Conservation (phyloP, 805 yeast species). For the Hanseniaspora thailandica region DNA sequence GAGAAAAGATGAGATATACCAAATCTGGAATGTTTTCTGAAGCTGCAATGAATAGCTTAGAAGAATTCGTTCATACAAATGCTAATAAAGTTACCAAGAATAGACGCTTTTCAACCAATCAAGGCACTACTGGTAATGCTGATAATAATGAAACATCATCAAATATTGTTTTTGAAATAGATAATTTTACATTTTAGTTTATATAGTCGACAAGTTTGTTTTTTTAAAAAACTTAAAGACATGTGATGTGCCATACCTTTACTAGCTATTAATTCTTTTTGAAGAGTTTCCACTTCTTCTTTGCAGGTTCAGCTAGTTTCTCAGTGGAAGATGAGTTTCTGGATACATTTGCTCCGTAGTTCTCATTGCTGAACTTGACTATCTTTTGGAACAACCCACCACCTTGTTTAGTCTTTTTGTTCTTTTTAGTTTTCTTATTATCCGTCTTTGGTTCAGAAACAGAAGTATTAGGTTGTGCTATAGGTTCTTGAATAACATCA, state of each 20-base stretch:
- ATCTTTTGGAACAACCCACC: conserved; percentile 1
- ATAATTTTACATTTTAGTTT: background rate
- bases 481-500: background rate
- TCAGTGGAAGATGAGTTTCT: background rate
- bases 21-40: conserved; percentile 69
- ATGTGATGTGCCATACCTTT: too few species aligned
- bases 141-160: background rate
- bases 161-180: background rate
- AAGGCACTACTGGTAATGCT: background rate
- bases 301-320: background rate
- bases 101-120: background rate
- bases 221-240: too few species aligned
- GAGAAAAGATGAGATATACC: conserved; percentile 64
- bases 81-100: background rate
- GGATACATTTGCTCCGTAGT: conserved; percentile 4
- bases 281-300: conserved; percentile 8
- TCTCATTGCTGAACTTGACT: conserved; percentile 11
- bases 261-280: background rate
- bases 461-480: background rate
- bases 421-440: background rate
- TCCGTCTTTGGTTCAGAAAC: background rate
- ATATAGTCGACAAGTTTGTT: background rate
- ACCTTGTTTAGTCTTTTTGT: background rate
- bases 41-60: conserved; percentile 60
- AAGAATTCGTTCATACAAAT: conserved; percentile 34